Evolutionary conservation across 83 land plant genomes (phyloP).

Genomic region (Picea abies): DNA sequence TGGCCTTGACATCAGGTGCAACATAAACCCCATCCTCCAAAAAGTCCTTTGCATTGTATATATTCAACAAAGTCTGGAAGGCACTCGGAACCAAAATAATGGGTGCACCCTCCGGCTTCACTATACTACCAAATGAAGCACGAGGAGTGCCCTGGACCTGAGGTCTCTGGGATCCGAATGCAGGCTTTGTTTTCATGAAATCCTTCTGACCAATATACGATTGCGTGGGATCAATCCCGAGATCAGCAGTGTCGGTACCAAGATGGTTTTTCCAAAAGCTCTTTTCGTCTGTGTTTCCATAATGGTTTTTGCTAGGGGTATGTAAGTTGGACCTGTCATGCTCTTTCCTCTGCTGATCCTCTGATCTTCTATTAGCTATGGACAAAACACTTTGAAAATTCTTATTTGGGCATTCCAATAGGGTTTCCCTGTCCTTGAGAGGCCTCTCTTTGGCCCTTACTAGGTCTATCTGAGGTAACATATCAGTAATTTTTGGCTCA

Average conservation of each 20-base stretch:
- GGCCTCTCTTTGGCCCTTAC: conserved; percentile 51
- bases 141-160: conserved; percentile 17
- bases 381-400: conserved; percentile 39
- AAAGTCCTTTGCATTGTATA: conserved; percentile 61
- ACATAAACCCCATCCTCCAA: conserved; percentile 59
- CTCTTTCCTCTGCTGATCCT: conserved; percentile 25
- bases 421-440: conserved; percentile 46
- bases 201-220: conserved; percentile 42
- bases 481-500: neutral
- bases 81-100: conserved; percentile 65
- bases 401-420: conserved; percentile 58
- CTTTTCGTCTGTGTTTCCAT: conserved; percentile 36
- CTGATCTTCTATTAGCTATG: conserved; percentile 29
- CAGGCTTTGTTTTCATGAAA: conserved; percentile 23
- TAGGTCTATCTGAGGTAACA: conserved; percentile 20
- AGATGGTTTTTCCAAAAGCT: conserved; percentile 48
- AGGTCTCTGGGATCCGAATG: conserved; percentile 18
- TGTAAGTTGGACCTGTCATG: conserved; percentile 17
- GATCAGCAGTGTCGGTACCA: conserved; percentile 38
- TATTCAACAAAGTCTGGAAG: conserved; percentile 53
- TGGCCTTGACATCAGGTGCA: conserved; percentile 44
- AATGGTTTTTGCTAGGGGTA: conserved; percentile 24
- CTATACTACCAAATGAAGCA: neutral
- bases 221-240: conserved; percentile 40
- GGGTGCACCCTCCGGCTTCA: conserved; percentile 24